phyloP scores from a whole-genome alignment of 768 basidiomycete genomes.

The Pisolithus orientalis region DNA sequence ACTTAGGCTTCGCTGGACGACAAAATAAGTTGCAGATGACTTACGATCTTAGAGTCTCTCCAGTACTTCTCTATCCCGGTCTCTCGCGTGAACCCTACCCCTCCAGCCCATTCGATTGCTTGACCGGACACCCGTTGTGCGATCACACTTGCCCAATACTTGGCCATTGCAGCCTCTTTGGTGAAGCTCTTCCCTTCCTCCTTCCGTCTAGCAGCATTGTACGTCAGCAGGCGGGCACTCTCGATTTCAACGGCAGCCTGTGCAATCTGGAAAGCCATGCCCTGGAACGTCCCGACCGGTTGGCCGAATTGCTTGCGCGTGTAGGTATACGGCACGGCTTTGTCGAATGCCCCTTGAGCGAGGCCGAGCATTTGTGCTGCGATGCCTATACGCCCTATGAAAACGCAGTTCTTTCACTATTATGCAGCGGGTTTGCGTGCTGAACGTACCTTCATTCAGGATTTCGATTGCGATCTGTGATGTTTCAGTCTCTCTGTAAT shows the following conservation, averaged over 20 bases:
- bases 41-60: constrained; percentile 93
- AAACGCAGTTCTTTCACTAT: neutral
- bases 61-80: constrained; percentile 95
- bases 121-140: constrained; percentile 83
- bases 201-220: constrained; percentile 93
- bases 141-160: constrained; percentile 84
- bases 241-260: constrained; percentile 87
- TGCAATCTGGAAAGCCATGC: constrained; percentile 93
- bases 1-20: neutral
- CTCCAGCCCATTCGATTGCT: constrained; percentile 97
- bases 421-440: neutral
- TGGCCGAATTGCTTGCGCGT: constrained; percentile 93
- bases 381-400: constrained; percentile 82
- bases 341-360: constrained; percentile 95
- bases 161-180: constrained; percentile 97
- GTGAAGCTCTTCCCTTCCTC: constrained; percentile 84
- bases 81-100: constrained; percentile 88
- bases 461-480: constrained; percentile 88
- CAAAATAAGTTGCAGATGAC: constrained; percentile 21
- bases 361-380: constrained; percentile 98
- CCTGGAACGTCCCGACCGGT: constrained; percentile 90
- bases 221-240: constrained; percentile 83
- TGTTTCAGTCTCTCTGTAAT: constrained; percentile 33
- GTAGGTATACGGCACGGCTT: constrained; percentile 92
- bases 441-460: constrained; percentile 71